These are phyloP conservation scores for Spatholobus suberectus DNA, from an alignment of 306 rosid genomes.

Conservation along the genomic window DNA sequence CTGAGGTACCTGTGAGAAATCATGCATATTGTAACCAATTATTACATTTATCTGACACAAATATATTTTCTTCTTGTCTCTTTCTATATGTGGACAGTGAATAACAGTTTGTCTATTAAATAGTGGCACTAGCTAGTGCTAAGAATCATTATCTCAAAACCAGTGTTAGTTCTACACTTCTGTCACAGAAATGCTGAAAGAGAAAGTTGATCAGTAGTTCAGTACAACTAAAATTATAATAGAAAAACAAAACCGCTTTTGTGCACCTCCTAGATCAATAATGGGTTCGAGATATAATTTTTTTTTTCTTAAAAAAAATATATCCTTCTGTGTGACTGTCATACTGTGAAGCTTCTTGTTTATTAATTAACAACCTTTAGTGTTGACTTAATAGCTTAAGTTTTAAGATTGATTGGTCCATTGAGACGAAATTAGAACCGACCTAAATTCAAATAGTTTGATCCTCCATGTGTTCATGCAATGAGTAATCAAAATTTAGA, in stretches of 20 bases:
- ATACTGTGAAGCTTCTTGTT: background rate
- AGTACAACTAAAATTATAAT: background rate
- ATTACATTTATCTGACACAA: conserved; percentile 42
- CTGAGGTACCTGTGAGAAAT: conserved; percentile 66
- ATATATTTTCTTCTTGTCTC: conserved; percentile 34
- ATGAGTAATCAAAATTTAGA: background rate
- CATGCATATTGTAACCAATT: conserved; percentile 42
- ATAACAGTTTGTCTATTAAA: conserved; percentile 35
- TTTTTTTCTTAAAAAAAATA: background rate
- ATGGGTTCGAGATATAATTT: background rate
- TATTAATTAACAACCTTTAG: background rate
- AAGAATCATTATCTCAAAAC: conserved; percentile 32
- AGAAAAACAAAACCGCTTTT: background rate
- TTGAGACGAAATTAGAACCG: background rate
- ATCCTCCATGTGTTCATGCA: background rate
- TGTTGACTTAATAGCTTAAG: background rate
- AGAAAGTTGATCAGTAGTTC: no score
- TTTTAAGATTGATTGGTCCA: background rate
- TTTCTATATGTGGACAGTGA: conserved; percentile 41
- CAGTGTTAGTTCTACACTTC: conserved; percentile 10
- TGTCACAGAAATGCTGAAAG: conserved; percentile 7
- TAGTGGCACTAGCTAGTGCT: conserved; percentile 13
- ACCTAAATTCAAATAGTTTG: conserved; percentile 1
- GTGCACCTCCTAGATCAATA: background rate
- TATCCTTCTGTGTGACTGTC: background rate